Base-by-base conservation (phyloP, 140 eudicot genomes). In the Ambrosia hybrid region DNA sequence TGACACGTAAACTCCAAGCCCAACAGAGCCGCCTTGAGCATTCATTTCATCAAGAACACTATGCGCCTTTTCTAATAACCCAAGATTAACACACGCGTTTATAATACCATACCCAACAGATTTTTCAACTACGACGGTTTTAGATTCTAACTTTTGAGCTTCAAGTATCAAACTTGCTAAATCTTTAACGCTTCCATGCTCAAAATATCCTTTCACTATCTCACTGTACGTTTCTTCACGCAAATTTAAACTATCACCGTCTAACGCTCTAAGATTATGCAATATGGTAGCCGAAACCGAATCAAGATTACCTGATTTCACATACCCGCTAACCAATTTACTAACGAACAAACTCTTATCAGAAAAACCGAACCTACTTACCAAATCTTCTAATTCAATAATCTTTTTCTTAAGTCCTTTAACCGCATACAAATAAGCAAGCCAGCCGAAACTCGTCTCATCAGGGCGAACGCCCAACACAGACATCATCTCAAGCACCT, bases 11-110 rank as follows among this genome's bases (percentile, higher is more conserved):
- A 86, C 98, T 37, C 98, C 98, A 56, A 93, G 81, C 66, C 98
- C 96, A 64, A 86, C 73, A 1, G 63, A 72, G 70, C 91, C 93
- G 14, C 88, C 94, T 69, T 83, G 86, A 63, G 85, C 80, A 71
- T 86, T 90, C 96, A 93, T 87, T 78, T 93, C 98, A 83, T 93
- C 97, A 36, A 93, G 88, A 34, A 90, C 71, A 61, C 73, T 73
- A 53, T 90, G 94, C 12, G 97, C 97, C 76, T 83, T 90, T 72
- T 90, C 97, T 72, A 93, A 75, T 64, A 85, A 73, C 30, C 87
- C 91, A 41, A 84, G 92, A 78, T 65, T 81, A 57, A 93, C 88
- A 83, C 94, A 93, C 17, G 97, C 89, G 41, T 39, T 71, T 41
- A 93, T 77, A 68, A 93, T 79, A 34, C 94, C 97, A 77, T 85